A percentile compares a stretch with the other conserved stretches of the same genome.
phyloP scores from a whole-genome alignment of 2,329 filamentous ascomycete species.

The Arthrobotrys sinensis region DNA sequence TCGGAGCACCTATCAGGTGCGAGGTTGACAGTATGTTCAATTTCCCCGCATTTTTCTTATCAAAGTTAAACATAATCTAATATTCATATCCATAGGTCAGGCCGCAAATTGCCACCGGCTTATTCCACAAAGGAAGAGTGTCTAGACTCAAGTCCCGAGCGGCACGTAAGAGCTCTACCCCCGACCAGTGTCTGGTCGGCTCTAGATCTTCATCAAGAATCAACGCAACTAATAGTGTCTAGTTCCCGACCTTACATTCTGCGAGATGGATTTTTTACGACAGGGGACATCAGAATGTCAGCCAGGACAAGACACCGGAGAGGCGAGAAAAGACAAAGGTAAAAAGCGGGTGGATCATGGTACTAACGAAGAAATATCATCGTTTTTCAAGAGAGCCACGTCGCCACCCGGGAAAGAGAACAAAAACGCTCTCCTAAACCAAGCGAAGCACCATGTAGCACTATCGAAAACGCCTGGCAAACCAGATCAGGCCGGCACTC shows the following conservation, averaged over 20 bases:
- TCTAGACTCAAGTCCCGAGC: conserved; percentile 36
- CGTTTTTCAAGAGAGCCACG: conserved; percentile 40
- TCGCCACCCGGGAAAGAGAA: conserved; percentile 32
- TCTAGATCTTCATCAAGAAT: not conserved
- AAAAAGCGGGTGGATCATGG: not conserved
- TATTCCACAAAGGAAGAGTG: conserved; percentile 55
- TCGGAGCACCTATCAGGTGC: conserved; percentile 44
- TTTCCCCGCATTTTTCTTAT: conserved; percentile 43
- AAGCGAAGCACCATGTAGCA: not conserved
- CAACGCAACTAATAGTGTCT: conserved; percentile 7
- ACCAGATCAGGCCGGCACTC: not conserved
- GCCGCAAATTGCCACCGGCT: conserved; percentile 34
- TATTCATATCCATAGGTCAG: conserved; percentile 35
- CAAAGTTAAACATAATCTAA: conserved; percentile 9
- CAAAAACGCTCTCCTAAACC: not conserved
- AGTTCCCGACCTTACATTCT: conserved; percentile 56
- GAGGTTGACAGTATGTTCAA: conserved; percentile 40
- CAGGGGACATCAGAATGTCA: not conserved
- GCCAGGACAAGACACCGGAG: not conserved
- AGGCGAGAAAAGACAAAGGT: not conserved
- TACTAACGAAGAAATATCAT: conserved; percentile 37
- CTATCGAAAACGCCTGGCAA: not conserved
- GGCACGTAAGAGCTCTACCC: conserved; percentile 32
- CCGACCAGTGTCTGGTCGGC: not conserved
- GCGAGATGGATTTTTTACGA: conserved; percentile 51